Evolutionary conservation across 768 basidiomycete genomes (phyloP), one percentile per base, ranked within the genome.

Genomic region (Termitomyces sp.): DNA sequence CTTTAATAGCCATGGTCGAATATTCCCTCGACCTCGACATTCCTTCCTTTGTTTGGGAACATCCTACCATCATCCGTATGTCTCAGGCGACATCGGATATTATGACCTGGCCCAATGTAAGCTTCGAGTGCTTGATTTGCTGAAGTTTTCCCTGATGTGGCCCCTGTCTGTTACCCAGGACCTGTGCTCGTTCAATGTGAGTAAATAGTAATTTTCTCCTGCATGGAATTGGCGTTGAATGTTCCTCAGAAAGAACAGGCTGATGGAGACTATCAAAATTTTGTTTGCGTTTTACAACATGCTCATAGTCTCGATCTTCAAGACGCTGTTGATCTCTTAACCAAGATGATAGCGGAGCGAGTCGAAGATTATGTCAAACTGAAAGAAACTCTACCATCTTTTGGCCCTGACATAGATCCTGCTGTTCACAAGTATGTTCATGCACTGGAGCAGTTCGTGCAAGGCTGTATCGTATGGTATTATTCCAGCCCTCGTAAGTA

Each of bases 211-310:
- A n/a, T n/a, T n/a, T n/a, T 18, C 5, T 18, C 12, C 16, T 4
- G 11, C 15, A 1, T 39, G 1, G n/a, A 12, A 18, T 6, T 1
- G 12, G 16, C 16, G 42, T 8, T 44, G n/a, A 53, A 38, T 12
- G 24, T 42, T 36, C 22, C 20, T 15, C 15, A 60, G 71, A 73
- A 73, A 68, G 71, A 73, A 48, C 71, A 73, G 65, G 67, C 69
- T 2, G 70, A 71, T 38, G 67, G 65, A 9, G 71, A 73, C 51
- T 68, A 65, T 32, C 70, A 71, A 53, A 73, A 71, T 45, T 64
- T 71, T 1, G 67, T 73, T 36, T 69, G 65, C 48, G 64, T 64
- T 32, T 54, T 72, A 13, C 68, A 70, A 63, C 64, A 67, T 11
- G 71, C 68, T 50, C 57, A 56, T 7, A 60, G 65, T 28, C 38